Evolutionary conservation across 2,329 filamentous ascomycete genomes (phyloP).

Genomic region (Fusarium sp.): DNA sequence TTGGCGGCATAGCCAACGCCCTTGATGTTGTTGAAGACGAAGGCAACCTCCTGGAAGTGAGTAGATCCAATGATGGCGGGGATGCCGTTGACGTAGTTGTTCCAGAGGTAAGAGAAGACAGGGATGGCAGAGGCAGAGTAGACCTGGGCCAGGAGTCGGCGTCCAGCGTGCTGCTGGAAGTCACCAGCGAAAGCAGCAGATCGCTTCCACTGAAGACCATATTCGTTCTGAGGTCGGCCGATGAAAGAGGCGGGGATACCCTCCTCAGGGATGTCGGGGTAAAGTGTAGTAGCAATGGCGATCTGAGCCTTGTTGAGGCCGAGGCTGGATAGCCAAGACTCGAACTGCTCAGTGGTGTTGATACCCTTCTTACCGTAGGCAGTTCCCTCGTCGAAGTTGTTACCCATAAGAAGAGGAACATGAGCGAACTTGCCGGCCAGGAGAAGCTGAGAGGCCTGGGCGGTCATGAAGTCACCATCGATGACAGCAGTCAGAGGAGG

Average conservation of each 20-base stretch:
- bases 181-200: conserved; percentile 68
- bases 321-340: conserved; percentile 38
- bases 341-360: conserved; percentile 67
- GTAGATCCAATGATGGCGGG: conserved; percentile 48
- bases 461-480: conserved; percentile 59
- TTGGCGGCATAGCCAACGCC: conserved; percentile 57
- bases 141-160: conserved; percentile 65
- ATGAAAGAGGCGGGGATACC: conserved; percentile 61
- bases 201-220: conserved; percentile 66
- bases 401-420: conserved; percentile 72
- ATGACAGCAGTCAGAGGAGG: conserved; percentile 41
- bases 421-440: conserved; percentile 70
- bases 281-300: conserved; percentile 54
- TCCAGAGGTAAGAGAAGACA: conserved; percentile 66
- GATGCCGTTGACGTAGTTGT: conserved; percentile 64
- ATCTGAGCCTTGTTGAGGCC: conserved; percentile 48
- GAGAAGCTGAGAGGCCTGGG: conserved; percentile 64
- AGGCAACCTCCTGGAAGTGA: conserved; percentile 48
- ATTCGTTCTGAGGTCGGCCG: conserved; percentile 48
- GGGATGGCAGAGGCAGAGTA: conserved; percentile 61
- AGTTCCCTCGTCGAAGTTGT: conserved; percentile 74
- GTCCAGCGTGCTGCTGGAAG: conserved; percentile 65
- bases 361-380: conserved; percentile 66
- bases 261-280: conserved; percentile 63
- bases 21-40: conserved; percentile 57